A percentile compares a stretch with the other conserved stretches of the same genome.
Conservation (phyloP, 2,329 filamentous ascomycete species). For the Arthrobotrys megalospora region DNA sequence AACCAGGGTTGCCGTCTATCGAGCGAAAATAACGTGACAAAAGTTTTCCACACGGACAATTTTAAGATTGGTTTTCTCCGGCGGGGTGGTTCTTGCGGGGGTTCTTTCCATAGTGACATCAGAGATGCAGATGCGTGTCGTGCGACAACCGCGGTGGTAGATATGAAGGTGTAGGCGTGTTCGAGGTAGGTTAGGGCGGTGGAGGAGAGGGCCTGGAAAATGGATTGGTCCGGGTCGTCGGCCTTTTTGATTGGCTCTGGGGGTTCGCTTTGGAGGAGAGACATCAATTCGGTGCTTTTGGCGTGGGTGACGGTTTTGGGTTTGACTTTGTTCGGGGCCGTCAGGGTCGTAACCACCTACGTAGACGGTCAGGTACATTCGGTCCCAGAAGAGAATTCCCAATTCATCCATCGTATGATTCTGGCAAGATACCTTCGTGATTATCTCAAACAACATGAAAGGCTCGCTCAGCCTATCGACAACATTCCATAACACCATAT, state of each 20-base stretch:
- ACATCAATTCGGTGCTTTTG: slow-evolving; percentile 59
- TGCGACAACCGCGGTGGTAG: slow-evolving; percentile 57
- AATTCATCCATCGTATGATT: background rate
- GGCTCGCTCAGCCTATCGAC: slow-evolving; percentile 86
- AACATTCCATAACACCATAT: slow-evolving; percentile 89
- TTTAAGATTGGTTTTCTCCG: slow-evolving; percentile 62
- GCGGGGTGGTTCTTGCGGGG: slow-evolving; percentile 47
- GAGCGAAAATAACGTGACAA: slow-evolving; percentile 60
- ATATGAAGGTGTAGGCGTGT: slow-evolving; percentile 59
- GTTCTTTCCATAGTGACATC: slow-evolving; percentile 61
- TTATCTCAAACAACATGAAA: slow-evolving; percentile 88
- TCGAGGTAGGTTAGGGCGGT: slow-evolving; percentile 49
- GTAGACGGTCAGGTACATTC: slow-evolving; percentile 11
- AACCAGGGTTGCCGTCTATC: slow-evolving; percentile 63
- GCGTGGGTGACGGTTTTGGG: slow-evolving; percentile 48
- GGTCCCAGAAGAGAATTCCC: background rate
- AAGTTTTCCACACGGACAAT: slow-evolving; percentile 61
- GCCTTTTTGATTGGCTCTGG: slow-evolving; percentile 51
- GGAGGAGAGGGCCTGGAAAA: slow-evolving; percentile 31
- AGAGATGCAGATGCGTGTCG: slow-evolving; percentile 59
- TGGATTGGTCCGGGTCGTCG: slow-evolving; percentile 38
- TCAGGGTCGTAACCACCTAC: slow-evolving; percentile 47
- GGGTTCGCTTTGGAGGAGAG: slow-evolving; percentile 50
- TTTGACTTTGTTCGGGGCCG: slow-evolving; percentile 54
- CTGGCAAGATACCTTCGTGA: slow-evolving; percentile 78